Conservation (phyloP, 1,284 basidiomycete genomes). For the Fomitopsis pinicola region DNA sequence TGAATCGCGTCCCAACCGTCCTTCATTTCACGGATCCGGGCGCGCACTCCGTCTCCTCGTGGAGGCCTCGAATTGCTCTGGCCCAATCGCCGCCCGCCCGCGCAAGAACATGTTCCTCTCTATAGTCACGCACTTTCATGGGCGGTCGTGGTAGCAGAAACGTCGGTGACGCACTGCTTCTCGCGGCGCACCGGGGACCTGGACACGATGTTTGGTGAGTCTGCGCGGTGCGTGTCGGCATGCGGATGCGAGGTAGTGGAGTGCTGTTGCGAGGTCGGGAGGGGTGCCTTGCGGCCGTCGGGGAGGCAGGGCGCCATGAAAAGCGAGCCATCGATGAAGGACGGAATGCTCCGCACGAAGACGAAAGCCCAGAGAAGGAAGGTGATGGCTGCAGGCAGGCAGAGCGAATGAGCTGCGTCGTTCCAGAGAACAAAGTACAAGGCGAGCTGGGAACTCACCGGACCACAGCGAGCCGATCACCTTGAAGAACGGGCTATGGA, state of each 20-base stretch:
- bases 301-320: conserved; percentile 39
- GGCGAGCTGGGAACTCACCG: conserved; percentile 12
- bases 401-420: conserved; percentile 2
- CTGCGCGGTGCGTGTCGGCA: too few relatives aligned
- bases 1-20: too few relatives aligned
- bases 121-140: background rate
- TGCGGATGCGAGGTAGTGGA: background rate
- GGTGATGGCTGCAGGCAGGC: conserved; percentile 35
- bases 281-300: conserved; percentile 6
- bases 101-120: background rate
- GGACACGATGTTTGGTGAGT: background rate
- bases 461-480: conserved; percentile 28
- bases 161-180: background rate
- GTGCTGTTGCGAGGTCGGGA: background rate
- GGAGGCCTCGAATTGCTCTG: too few relatives aligned
- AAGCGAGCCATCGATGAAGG: conserved; percentile 38
- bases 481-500: conserved; percentile 36
- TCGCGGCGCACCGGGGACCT: background rate
- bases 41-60: too few relatives aligned
- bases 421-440: background rate
- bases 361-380: conserved; percentile 44
- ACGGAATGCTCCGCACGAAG: conserved; percentile 34
- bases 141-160: background rate
- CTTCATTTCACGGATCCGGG: too few relatives aligned
- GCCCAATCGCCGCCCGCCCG: too few relatives aligned